Conservation (phyloP, 148 eudicot genomes). For the Vaccinium vitisidaea region DNA sequence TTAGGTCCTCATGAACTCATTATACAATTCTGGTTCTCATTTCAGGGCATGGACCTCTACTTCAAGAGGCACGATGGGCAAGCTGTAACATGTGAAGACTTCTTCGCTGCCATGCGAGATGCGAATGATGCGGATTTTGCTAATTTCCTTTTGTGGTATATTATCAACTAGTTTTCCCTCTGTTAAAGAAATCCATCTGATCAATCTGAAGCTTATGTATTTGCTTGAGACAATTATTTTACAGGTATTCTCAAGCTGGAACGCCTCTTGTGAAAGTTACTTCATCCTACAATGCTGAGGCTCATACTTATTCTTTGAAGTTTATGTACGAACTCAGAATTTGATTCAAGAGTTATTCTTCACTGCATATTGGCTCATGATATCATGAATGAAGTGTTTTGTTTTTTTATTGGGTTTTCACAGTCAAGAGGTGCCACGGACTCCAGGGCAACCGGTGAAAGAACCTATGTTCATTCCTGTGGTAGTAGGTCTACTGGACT, state of each 20-base stretch:
- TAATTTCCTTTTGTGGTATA: conserved; percentile 84
- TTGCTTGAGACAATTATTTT: conserved; percentile 8
- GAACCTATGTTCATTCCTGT: conserved; percentile 98
- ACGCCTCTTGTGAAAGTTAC: conserved; percentile 79
- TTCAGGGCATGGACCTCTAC: conserved; percentile 93
- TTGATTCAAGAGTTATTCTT: background rate
- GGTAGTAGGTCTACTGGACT: conserved; percentile 71
- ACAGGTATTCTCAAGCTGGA: conserved; percentile 99
- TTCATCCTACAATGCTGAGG: conserved; percentile 73
- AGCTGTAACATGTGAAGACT: conserved; percentile 98
- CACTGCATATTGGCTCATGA: background rate
- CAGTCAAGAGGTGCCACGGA: conserved; percentile 93
- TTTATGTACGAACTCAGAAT: conserved; percentile 51
- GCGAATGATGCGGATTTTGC: conserved; percentile 92
- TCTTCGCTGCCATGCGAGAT: conserved; percentile 95
- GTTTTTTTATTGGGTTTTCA: conserved; percentile 12
- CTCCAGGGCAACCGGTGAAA: conserved; percentile 88
- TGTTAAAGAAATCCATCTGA: background rate
- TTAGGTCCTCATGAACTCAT: background rate
- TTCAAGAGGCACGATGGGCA: conserved; percentile 97
- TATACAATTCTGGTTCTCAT: conserved; percentile 9
- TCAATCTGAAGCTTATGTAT: conserved; percentile 16
- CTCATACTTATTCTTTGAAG: conserved; percentile 65
- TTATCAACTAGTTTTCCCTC: conserved; percentile 5
- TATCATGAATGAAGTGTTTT: conserved; percentile 6